Conservation (phyloP, 116 monocot genomes). For the Trichopus zeylanicus region DNA sequence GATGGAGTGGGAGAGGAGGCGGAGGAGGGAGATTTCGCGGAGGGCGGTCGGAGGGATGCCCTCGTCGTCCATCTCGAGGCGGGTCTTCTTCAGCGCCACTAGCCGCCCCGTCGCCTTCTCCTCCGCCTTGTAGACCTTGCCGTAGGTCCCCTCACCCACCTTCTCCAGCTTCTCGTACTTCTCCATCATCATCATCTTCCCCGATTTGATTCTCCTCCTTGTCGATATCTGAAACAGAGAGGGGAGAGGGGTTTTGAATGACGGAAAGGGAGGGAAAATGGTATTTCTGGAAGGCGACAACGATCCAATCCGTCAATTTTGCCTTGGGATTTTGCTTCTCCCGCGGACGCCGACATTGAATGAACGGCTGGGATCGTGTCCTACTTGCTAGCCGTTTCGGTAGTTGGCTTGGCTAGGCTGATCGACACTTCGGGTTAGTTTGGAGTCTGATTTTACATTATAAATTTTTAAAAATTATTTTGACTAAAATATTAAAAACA, state of each 20-base stretch:
- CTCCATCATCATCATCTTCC: constrained; percentile 45
- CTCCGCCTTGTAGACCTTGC: constrained; percentile 97
- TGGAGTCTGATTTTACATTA: no score
- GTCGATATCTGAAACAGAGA: background rate
- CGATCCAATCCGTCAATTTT: no score
- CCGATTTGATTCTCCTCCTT: no score
- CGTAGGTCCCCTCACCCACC: constrained; percentile 97
- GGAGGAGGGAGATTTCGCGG: constrained; percentile 92
- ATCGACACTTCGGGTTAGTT: no score
- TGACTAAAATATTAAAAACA: no score
- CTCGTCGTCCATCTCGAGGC: constrained; percentile 95
- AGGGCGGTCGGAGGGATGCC: constrained; percentile 94
- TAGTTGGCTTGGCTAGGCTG: no score
- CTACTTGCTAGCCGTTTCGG: no score
- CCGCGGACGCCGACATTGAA: no score
- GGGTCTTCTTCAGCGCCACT: constrained; percentile 94
- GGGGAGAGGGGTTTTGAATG: background rate
- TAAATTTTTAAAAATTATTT: no score
- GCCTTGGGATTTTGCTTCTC: no score
- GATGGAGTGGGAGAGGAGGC: constrained; percentile 82
- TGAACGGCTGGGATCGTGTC: no score
- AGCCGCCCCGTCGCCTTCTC: constrained; percentile 85
- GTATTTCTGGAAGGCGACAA: no score
- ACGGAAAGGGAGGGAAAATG: background rate
- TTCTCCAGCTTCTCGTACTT: constrained; percentile 99